These are phyloP conservation scores for Acer campestre DNA, from an alignment of 345 rosid genomes.

Conservation along the genomic window DNA sequence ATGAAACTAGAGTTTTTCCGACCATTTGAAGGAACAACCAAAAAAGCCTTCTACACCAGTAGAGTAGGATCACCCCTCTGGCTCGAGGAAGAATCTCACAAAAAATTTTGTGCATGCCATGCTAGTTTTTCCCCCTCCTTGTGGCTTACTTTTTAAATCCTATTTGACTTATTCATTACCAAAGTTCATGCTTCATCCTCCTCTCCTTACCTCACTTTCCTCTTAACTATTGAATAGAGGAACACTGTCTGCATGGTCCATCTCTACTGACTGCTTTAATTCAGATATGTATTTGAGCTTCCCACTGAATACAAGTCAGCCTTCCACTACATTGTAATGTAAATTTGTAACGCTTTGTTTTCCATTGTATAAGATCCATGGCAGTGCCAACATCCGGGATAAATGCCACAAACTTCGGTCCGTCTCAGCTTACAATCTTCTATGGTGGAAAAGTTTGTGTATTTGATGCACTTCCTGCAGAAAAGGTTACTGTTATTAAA, in stretches of 20 bases:
- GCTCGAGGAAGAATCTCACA: neutral
- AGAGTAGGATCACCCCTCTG: neutral
- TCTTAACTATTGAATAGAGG: neutral
- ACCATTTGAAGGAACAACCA: neutral
- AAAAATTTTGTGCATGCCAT: neutral
- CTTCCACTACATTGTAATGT: neutral
- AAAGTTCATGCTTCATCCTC: too few relatives aligned
- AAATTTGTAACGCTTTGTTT: neutral
- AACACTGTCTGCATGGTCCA: too few relatives aligned
- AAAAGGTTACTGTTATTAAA: slow-evolving; percentile 50
- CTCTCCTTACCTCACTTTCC: neutral
- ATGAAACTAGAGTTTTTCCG: neutral
- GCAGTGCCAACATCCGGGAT: slow-evolving; percentile 35
- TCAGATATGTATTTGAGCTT: neutral
- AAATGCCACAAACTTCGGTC: slow-evolving; percentile 30
- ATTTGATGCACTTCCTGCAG: slow-evolving; percentile 66
- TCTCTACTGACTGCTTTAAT: neutral
- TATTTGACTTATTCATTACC: too few relatives aligned
- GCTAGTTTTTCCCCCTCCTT: neutral
- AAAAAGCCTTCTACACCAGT: too few relatives aligned
- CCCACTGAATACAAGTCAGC: neutral
- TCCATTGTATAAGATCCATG: slow-evolving; percentile 36
- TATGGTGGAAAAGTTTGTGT: slow-evolving; percentile 74
- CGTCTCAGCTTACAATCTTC: slow-evolving; percentile 79
- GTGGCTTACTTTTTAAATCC: too few relatives aligned